Conservation (phyloP, 768 basidiomycete species). For the Kwoniella bestiolae region DNA sequence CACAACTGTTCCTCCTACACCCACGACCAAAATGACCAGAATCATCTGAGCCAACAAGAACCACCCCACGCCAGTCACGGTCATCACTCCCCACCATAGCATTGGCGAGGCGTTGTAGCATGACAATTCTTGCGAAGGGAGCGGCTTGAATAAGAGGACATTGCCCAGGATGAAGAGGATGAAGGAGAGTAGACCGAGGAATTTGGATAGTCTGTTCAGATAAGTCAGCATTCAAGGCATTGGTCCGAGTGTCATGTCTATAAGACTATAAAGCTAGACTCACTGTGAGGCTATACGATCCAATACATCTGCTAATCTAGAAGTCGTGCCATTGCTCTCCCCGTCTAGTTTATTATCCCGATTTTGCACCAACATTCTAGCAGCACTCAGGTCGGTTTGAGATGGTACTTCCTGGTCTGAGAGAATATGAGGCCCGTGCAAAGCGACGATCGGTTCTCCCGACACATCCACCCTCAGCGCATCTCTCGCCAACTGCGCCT, state of each 20-base stretch:
- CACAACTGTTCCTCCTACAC: slow-evolving; percentile 37
- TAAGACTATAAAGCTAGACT: not conserved
- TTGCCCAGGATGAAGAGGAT: slow-evolving; percentile 47
- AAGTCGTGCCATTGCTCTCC: too few species aligned
- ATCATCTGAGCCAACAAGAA: slow-evolving; percentile 45
- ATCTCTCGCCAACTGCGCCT: too few species aligned
- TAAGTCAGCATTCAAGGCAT: too few species aligned
- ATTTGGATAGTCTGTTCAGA: slow-evolving; percentile 29
- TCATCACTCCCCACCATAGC: slow-evolving; percentile 53
- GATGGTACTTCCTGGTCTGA: too few species aligned
- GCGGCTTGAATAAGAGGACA: slow-evolving; percentile 42
- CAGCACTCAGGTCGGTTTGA: too few species aligned
- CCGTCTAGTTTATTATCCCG: too few species aligned
- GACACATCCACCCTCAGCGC: too few species aligned
- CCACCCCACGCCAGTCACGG: slow-evolving; percentile 48
- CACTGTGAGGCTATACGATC: slow-evolving; percentile 13
- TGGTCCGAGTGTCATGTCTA: not conserved
- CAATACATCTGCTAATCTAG: not conserved
- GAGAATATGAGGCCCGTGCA: too few species aligned
- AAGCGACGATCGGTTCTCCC: too few species aligned
- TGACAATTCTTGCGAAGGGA: slow-evolving; percentile 13
- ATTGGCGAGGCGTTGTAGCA: slow-evolving; percentile 44
- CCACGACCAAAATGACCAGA: slow-evolving; percentile 37
- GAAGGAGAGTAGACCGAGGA: slow-evolving; percentile 34
- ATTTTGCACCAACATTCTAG: too few species aligned